Evolutionary conservation across 768 basidiomycete genomes (phyloP), one percentile per base, ranked within the genome.

Genomic region (Auriscalpium vulgare): DNA sequence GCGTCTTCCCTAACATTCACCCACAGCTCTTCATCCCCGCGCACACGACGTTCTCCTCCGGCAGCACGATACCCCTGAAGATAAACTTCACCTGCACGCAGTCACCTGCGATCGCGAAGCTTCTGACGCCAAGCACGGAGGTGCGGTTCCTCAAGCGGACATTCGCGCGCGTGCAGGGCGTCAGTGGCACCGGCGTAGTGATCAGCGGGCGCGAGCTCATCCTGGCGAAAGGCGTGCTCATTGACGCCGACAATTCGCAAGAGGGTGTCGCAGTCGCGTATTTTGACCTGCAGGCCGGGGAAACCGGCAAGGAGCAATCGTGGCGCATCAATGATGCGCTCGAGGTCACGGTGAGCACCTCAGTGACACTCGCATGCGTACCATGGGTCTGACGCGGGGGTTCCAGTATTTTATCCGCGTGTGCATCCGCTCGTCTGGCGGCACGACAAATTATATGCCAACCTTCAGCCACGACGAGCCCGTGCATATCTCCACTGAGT

Each of bases 381-480:
- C 23, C 3, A 13, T 2, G 3, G 36, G 17, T n/a, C 40, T 43
- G 40, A 43, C 40, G 8, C 8, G 40, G 29, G 29, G 29, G 4
- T n/a, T 48, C 10, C 51, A 77, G 76, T 75, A 77, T 60, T 51
- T 74, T 34, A 62, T 77, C 23, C 71, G 73, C 29, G 61, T 73
- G 17, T 55, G 63, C 14, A 57, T 77, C 11, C 58, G 61, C 4
- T 69, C 73, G 16, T 71, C 74, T 3, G 57, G 60, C 40, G 60
- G 65, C 48, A 53, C 64, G 2, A 61, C 60, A 3, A 66, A 72
- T 53, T 60, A 54, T 51, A 60, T 76, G 17, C 75, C 75, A 4
- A 63, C 63, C 19, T 76, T 71, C 59, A 59, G 61, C 14, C 69
- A 73, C 56, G 72, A 74, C 16, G 70, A 72, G 51, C 58, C 66